Base-by-base conservation (phyloP, 495 filamentous ascomycete species). In the Xylaria scruposa region DNA sequence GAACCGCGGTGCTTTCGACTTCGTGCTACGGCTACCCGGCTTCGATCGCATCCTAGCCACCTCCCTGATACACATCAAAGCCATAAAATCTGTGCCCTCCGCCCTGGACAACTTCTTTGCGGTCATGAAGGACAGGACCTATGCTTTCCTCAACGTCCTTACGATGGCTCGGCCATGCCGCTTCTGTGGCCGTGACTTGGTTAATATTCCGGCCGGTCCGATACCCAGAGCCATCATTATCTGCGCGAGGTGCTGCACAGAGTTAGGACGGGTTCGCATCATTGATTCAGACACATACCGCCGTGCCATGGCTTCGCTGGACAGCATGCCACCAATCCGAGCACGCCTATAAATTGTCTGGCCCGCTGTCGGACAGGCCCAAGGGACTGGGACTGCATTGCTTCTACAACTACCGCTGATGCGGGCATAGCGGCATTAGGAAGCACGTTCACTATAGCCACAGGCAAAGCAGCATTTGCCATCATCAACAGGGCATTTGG, bases 1-100 rank as follows among this genome's bases (percentile, higher is more conserved):
- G 21, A 76, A 74, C 26, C 69, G 70, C 31, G 67, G 66, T 8
- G 70, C 72, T 21, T 67, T 59, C 31, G 53, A 62, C 12, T 58
- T 76, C 8, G 62, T 72, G 8, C 33, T 26, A 42, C 38, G 44
- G 0, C 38, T 76, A 1, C 49, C 29, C 42, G 54, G 58, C n/a
- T 63, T 74, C 33, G 46, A 21, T 3, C 63, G 46, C 13, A 58
- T 76, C n/a, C 72, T 46, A 21, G 49, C 51, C 10, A 76, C 72
- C 8, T 46, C 63, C 0, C 72, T 60, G 29, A 53, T 67, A 15
- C 72, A 72, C 26, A 46, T 76, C 54, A n/a, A 70, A 29, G 69
- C 49, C 49, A 3, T 51, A 3, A 10, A 24, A 51, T 3, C 3
- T 12, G 0, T 10, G 9, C n/a, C 49, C n/a, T 9, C 8, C 24